A percentile compares a stretch with the other conserved stretches of the same genome.
Evolutionary conservation across 768 basidiomycete genomes (phyloP).

Genomic region (Amanita fuliginea): DNA sequence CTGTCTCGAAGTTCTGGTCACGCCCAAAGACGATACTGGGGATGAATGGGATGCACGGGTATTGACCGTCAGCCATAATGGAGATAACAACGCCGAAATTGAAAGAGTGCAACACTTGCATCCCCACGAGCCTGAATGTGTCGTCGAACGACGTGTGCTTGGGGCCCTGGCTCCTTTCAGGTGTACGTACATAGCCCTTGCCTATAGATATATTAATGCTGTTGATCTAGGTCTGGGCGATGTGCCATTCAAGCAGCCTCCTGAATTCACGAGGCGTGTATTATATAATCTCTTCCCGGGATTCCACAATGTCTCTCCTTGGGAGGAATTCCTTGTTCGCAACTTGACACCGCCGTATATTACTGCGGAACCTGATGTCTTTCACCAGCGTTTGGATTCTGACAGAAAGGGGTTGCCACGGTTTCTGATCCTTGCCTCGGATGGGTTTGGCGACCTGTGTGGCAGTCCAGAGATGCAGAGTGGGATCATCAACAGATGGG

Average conservation of each 20-base stretch:
- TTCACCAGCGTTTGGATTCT: constrained; percentile 27
- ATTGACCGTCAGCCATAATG: constrained; percentile 61
- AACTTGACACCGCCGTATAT: constrained; percentile 60
- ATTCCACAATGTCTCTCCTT: constrained; percentile 45
- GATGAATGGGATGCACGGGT: constrained; percentile 50
- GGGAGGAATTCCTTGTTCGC: constrained; percentile 57
- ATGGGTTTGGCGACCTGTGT: constrained; percentile 57
- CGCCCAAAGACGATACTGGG: constrained; percentile 24
- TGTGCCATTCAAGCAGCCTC: constrained; percentile 66
- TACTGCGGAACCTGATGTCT: constrained; percentile 51
- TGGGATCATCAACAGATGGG: constrained; percentile 42
- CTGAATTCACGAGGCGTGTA: constrained; percentile 53
- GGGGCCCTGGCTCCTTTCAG: constrained; percentile 72
- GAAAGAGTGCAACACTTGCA: constrained; percentile 53
- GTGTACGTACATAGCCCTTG: constrained; percentile 34
- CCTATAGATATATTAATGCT: not conserved
- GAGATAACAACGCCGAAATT: constrained; percentile 55
- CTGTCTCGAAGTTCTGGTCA: constrained; percentile 35
- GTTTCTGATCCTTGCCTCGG: constrained; percentile 54
- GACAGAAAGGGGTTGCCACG: constrained; percentile 16
- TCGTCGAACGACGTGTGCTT: constrained; percentile 56
- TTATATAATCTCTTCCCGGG: constrained; percentile 58
- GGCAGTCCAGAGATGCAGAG: constrained; percentile 29
- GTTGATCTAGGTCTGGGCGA: constrained; percentile 49
- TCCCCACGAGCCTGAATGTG: constrained; percentile 59